Evolutionary conservation across 108 stramenopile genomes (phyloP).

Genomic region (Nannochloropsis granulata): DNA sequence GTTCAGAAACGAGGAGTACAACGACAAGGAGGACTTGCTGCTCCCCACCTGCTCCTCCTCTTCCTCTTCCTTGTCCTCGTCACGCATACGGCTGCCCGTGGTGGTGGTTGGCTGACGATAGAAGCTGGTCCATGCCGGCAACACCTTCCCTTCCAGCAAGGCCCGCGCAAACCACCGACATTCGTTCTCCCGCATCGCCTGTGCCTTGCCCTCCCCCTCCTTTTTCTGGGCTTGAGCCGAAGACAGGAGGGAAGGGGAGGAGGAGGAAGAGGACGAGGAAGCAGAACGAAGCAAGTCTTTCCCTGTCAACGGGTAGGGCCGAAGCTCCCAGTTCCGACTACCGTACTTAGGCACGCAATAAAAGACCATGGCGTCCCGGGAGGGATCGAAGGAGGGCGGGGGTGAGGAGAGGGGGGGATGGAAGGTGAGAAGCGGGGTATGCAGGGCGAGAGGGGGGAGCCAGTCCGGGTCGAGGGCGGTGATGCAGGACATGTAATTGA

Average conservation of each 20-base stretch:
- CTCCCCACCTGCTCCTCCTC: background rate
- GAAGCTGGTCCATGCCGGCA: background rate
- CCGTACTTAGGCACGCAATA: background rate
- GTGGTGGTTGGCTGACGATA: background rate
- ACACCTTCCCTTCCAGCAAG: background rate
- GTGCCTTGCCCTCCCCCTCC: background rate
- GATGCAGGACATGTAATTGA: conserved; percentile 22
- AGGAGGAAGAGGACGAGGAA: background rate
- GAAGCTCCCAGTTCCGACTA: background rate
- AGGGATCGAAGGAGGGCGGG: conserved; percentile 12
- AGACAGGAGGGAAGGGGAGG: background rate
- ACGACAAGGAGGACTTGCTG: background rate
- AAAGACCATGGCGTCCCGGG: background rate
- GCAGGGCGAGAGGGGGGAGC: conserved; percentile 18
- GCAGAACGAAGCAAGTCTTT: background rate
- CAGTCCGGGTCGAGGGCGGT: conserved; percentile 28
- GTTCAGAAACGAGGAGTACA: background rate
- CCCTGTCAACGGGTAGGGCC: background rate
- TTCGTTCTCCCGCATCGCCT: background rate
- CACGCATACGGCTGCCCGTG: background rate
- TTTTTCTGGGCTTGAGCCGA: background rate
- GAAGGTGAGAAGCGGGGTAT: conserved; percentile 15
- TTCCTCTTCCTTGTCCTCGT: background rate
- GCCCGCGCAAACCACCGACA: background rate
- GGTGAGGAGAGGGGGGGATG: conserved; percentile 6